Evolutionary conservation across 2,329 filamentous ascomycete genomes (phyloP), one percentile per base, ranked within the genome.

Genomic region (Fragosphaeria purpurea): DNA sequence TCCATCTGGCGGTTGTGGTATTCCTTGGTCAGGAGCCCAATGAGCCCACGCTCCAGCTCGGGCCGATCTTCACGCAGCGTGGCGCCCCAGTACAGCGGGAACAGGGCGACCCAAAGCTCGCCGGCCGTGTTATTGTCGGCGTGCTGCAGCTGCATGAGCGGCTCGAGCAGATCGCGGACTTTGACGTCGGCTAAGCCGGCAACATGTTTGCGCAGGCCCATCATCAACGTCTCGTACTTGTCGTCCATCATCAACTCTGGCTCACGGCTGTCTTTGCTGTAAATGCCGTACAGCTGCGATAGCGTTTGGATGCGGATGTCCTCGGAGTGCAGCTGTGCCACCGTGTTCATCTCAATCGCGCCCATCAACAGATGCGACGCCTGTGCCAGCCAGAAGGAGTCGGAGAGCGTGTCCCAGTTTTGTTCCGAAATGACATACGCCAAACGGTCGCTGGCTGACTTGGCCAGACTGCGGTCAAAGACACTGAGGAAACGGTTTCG

Each of bases 301-400:
- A 85, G 73, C 1, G 87, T 80, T 56, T 88, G 78, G 7, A 88
- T 77, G 51, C 80, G 85, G 68, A 95, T 91, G 65, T 98, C 93
- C 9, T 94, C 88, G 0, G 76, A 64, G 58, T 96, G 83, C 47
- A 98, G 74, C 58, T 88, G 85, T 34, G 88, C 80, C 11, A 79
- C 75, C n/a, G 78, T 77, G 57, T 86, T 88, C 74, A 88, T 84
- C 63, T 98, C 93, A 41, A 97, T 79, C 6, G 88, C 90, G 12
- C 93, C 90, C 56, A 98, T 80, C 50, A 99, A 80, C 41, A 98
- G 75, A 61, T 98, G 93, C 13, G 89, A 89, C 37, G 94, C 91
- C 67, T 99, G 93, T 41, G 89, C 85, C 46, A 99, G 73, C 94
- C 94, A 99, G 70, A 95, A 99, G 1, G 88, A 95, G 59, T 98